Base-by-base conservation (phyloP, 2,329 filamentous ascomycete genomes). In the Curvularia lunata region DNA sequence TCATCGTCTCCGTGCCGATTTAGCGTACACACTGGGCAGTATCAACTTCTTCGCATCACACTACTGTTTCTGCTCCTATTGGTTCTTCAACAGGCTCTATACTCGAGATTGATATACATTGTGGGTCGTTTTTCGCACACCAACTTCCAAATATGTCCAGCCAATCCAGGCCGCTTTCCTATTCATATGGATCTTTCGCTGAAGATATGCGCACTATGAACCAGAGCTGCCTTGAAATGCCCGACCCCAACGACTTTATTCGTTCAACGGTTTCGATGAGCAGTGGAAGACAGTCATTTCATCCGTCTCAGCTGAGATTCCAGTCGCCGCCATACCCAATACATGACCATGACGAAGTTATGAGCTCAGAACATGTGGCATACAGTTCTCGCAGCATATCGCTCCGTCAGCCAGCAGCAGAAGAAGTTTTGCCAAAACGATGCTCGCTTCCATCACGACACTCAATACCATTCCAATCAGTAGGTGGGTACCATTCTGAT, bases 321-420 rank as follows among this genome's bases (percentile, higher is more conserved):
- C 32, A 2, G 13, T 25, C 38, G 34, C 53, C 57, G 7, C 53
- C 54, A 13, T 57, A 59, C 23, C 57, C 46, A n/a, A 1, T 53
- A 5, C 18, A 53, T 21, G 40, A 37, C 7, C 30, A 59, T 7
- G 23, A 32, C 7, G 7, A 8, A 9, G 16, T 28, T 16, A 25
- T 23, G 23, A 10, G 12, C 9, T 34, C 7, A 50, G 16, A 10
- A 5, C 19, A 45, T 41, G 23, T 10, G 21, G 16, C 23, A 1
- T 19, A 54, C 25, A 10, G n/a, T 28, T 9, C 32, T 5, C 1
- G 19, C 21, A 34, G 23, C 19, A 28, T n/a, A 2, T 27, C 25
- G 2, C 12, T 61, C 19, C 57, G 54, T 25, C 57, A 53, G 19
- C 51, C 48, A 9, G 52, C 41, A 13, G 41, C 54, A 3, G 54